phyloP scores from a whole-genome alignment of 352 stramenopile species.

The Globisporangium emineosum region DNA sequence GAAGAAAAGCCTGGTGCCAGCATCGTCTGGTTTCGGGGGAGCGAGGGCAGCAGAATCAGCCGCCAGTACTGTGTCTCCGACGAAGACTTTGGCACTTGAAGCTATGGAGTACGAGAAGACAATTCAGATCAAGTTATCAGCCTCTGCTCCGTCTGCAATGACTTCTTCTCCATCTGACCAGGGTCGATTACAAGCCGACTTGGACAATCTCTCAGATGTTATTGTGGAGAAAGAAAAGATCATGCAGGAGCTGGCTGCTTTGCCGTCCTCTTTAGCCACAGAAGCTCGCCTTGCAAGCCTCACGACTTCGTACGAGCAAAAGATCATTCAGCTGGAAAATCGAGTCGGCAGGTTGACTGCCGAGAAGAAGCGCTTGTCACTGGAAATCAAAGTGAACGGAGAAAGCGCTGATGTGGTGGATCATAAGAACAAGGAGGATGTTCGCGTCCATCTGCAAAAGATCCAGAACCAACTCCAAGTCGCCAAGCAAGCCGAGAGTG shows the following conservation, averaged over 20 bases:
- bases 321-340: conserved; percentile 35
- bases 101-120: conserved; percentile 35
- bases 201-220: conserved; percentile 36
- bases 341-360: conserved; percentile 24
- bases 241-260: conserved; percentile 19
- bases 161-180: neutral
- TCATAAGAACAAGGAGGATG: neutral
- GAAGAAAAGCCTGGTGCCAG: conserved; percentile 11
- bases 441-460: conserved; percentile 26
- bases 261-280: conserved; percentile 4
- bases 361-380: conserved; percentile 30
- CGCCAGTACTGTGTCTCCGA: conserved; percentile 7
- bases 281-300: conserved; percentile 33
- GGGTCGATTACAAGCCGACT: conserved; percentile 16
- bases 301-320: conserved; percentile 34
- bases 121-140: conserved; percentile 13
- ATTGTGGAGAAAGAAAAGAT: conserved; percentile 59
- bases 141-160: neutral
- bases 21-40: conserved; percentile 4
- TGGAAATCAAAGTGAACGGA: conserved; percentile 16
- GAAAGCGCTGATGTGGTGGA: neutral
- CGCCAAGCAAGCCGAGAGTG: conserved; percentile 30
- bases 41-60: neutral
- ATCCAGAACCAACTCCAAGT: conserved; percentile 32
- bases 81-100: conserved; percentile 26